Evolutionary conservation across 345 rosid species (phyloP), one percentile per base, ranked within the genome.

Genomic region (Salix arbutifolia): DNA sequence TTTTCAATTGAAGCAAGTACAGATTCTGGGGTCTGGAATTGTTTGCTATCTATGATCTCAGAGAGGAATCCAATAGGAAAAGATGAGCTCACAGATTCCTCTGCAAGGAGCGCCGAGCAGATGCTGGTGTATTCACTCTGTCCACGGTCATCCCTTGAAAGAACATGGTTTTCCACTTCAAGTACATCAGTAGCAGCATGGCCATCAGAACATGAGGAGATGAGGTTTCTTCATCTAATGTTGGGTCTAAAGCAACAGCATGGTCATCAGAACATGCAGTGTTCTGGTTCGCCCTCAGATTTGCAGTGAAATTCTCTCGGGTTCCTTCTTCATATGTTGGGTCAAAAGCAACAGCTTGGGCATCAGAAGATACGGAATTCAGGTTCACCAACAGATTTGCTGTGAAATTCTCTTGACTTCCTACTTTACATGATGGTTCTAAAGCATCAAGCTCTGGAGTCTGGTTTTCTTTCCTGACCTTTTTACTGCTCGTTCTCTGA

Each of bases 1-100:
- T 69, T 73, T 69, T 79, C 86, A 74, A 80, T 71, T 73, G 76
- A 76, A 71, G 77, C 79, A 77, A 75, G 58, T 25, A 67, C 53
- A 52, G 81, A 87, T 25, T 74, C 70, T 12, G 87, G 85, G 42
- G 80, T 89, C 74, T 53, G 70, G 72, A 61, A 61, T 52, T 62
- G 50, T 67, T 73, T 37, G 38, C 21, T 53, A 65, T 65, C 87
- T 18, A 31, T 53, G 65, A 69, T 37, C 38, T 79, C 71, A 44
- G 74, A 75, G 64, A 80, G 33, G 70, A 74, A 68, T n/a, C 74
- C 81, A 30, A 5, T 17, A 25, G 76, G 77, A 60, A 85, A 70
- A 56, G 86, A 77, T n/a, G 83, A 82, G 74, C 78, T 85, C 30
- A 73, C 83, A 71, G 82, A 82, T 81, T 83, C 85, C 65, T 77